Percentiles rank a stretch among this genome's conserved stretches.
Conservation (phyloP, 2,329 filamentous ascomycete genomes). For the Cladobotryum protrusum region DNA sequence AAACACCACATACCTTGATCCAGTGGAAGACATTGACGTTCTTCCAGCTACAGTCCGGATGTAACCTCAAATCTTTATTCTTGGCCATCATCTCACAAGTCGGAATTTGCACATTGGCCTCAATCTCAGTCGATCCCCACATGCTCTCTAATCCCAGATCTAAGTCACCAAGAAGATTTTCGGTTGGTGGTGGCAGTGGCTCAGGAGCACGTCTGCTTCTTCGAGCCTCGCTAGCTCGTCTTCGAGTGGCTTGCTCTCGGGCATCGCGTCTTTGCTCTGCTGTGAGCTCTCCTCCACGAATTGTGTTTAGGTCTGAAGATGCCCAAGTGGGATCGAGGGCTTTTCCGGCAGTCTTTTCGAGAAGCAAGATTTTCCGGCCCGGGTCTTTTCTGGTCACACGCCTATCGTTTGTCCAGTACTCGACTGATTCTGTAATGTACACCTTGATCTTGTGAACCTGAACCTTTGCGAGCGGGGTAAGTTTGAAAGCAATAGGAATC, state of each 20-base stretch:
- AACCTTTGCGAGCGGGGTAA: conserved; percentile 88
- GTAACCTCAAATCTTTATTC: conserved; percentile 58
- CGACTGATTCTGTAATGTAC: conserved; percentile 81
- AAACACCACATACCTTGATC: conserved; percentile 67
- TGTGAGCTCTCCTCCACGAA: conserved; percentile 72
- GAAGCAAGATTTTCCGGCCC: conserved; percentile 74
- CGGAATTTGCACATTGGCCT: conserved; percentile 87
- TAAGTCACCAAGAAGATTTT: conserved; percentile 76
- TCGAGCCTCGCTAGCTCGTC: conserved; percentile 50
- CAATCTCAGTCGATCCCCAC: conserved; percentile 86
- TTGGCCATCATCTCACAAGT: conserved; percentile 82
- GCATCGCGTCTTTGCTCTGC: conserved; percentile 42
- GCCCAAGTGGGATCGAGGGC: conserved; percentile 66
- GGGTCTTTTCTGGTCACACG: conserved; percentile 80
- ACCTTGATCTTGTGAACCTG: conserved; percentile 91
- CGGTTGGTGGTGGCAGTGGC: conserved; percentile 45
- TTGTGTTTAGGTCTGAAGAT: conserved; percentile 67
- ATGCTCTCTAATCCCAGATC: conserved; percentile 63
- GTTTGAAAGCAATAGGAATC: conserved; percentile 88
- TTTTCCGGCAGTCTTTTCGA: conserved; percentile 81
- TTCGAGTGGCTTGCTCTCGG: conserved; percentile 38
- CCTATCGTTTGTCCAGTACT: conserved; percentile 84
- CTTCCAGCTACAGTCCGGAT: conserved; percentile 89
- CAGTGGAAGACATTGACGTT: conserved; percentile 93
- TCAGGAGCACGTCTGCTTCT: conserved; percentile 34